Conservation (phyloP, 768 basidiomycete genomes). For the Wakefieldia striispora region DNA sequence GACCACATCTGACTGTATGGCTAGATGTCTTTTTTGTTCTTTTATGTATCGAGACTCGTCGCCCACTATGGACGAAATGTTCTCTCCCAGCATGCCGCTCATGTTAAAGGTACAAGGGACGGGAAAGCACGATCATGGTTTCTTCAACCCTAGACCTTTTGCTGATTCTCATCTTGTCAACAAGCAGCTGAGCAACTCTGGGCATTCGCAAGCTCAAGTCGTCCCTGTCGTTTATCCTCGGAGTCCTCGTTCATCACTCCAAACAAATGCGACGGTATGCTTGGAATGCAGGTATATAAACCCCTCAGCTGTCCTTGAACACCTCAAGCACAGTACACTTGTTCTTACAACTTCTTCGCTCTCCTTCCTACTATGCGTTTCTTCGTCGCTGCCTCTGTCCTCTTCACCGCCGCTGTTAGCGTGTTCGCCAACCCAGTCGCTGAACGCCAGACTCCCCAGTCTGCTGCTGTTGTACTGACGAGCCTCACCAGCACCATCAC, state of each 20-base stretch:
- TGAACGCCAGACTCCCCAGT: constrained; percentile 3
- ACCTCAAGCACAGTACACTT: constrained; percentile 9
- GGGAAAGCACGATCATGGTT: no score
- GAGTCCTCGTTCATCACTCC: neutral
- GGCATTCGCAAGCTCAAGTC: neutral
- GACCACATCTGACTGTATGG: no score
- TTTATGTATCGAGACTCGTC: no score
- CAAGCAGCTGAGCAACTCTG: no score
- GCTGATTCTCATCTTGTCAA: no score
- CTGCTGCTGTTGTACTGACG: constrained; percentile 6
- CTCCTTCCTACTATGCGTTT: constrained; percentile 7
- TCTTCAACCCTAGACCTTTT: no score
- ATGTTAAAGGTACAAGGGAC: no score
- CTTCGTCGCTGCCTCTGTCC: constrained; percentile 4
- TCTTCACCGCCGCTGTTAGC: constrained; percentile 4
- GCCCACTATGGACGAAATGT: no score
- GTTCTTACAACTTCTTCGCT: neutral
- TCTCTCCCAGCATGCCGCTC: no score
- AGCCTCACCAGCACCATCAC: constrained; percentile 1
- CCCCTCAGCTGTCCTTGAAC: neutral
- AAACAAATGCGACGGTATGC: neutral
- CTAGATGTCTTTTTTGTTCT: no score
- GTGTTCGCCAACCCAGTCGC: constrained; percentile 11
- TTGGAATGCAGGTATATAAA: constrained; percentile 12
- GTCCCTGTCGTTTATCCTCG: neutral